Percentiles rank a stretch among this genome's conserved stretches.
Conservation (phyloP, 202 grass and related monocot genomes). For the Schoenoplectus triqueter region DNA sequence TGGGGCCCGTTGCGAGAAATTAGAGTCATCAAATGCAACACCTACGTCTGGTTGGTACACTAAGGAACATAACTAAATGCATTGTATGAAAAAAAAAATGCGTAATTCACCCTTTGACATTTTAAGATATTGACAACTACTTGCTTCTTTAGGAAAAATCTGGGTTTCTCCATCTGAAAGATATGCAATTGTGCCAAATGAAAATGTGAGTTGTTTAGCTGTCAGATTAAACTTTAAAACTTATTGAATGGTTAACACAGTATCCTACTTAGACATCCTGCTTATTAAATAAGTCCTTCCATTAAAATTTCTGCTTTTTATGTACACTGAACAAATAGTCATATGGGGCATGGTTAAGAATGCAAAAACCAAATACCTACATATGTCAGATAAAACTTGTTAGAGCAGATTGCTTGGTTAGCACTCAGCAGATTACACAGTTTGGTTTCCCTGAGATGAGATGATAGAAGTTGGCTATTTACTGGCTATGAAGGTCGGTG, state of each 20-base stretch:
- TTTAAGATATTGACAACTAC: not conserved
- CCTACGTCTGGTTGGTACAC: slow-evolving; percentile 50
- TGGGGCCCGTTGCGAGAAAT: slow-evolving; percentile 59
- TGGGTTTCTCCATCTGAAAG: slow-evolving; percentile 54
- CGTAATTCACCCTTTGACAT: not conserved
- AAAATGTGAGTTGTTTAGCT: slow-evolving; percentile 43
- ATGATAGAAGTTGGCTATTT: not conserved
- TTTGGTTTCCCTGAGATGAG: not conserved
- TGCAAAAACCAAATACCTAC: not conserved
- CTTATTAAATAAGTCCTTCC: not conserved
- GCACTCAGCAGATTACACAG: not conserved
- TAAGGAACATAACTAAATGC: not conserved
- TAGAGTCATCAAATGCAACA: slow-evolving; percentile 57
- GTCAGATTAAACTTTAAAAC: not conserved
- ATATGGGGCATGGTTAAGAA: not conserved
- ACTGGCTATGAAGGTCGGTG: not conserved
- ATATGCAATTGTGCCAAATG: slow-evolving; percentile 59
- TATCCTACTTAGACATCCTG: too few species aligned
- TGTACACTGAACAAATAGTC: not conserved
- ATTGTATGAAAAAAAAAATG: not conserved
- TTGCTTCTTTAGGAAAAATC: slow-evolving; percentile 41
- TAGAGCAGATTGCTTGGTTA: not conserved
- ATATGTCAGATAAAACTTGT: not conserved
- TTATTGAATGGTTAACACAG: too few species aligned
- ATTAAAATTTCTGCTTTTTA: not conserved